These are phyloP conservation scores for Pseudisothecium myosuroides DNA, from an alignment of 225 moss, liverwort and hornwort species.

Conservation along the genomic window DNA sequence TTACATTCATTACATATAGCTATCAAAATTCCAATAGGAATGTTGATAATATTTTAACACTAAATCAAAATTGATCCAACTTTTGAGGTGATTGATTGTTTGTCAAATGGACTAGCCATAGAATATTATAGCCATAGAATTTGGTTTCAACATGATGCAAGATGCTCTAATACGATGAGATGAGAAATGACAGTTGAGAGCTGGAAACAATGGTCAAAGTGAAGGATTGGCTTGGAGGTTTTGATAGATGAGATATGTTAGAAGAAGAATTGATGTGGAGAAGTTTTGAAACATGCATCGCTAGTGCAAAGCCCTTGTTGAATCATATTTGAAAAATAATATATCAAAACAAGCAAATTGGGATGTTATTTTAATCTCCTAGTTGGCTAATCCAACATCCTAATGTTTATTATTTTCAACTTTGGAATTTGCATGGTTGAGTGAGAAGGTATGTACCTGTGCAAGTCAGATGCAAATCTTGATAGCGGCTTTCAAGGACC, in stretches of 20 bases:
- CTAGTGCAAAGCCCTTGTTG: not conserved
- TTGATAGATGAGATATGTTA: not conserved
- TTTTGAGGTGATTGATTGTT: not conserved
- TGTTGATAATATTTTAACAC: not conserved
- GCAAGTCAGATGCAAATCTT: not conserved
- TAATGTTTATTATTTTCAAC: not conserved
- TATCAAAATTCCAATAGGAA: not conserved
- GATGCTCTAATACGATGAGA: not conserved
- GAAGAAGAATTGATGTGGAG: not conserved
- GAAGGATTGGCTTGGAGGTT: not conserved
- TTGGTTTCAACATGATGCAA: not conserved
- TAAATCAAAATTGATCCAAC: not conserved
- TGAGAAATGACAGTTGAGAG: not conserved
- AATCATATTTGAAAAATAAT: not conserved
- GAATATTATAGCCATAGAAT: not conserved
- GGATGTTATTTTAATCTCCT: not conserved
- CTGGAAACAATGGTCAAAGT: not conserved
- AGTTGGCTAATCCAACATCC: not conserved
- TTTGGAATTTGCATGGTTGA: not conserved
- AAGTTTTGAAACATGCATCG: accelerated
- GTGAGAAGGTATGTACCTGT: not conserved
- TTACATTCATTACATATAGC: not conserved
- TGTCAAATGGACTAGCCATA: not conserved
- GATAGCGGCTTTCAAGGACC: not conserved
- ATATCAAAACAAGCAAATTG: not conserved